Conservation (phyloP, 2,329 filamentous ascomycete genomes). For the Knufia fluminis region DNA sequence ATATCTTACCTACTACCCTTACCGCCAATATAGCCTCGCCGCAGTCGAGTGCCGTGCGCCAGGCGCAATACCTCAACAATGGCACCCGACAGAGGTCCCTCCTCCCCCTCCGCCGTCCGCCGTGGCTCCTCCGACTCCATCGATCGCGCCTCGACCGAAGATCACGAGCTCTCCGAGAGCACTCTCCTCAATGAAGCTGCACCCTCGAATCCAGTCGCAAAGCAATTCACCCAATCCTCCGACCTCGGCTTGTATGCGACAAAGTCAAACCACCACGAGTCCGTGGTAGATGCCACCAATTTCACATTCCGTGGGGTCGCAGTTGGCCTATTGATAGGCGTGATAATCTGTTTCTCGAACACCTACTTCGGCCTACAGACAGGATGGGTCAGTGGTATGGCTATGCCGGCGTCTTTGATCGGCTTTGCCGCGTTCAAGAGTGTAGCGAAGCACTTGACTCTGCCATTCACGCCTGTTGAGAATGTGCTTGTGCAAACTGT, state of each 20-base stretch:
- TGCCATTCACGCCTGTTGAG: constrained; percentile 87
- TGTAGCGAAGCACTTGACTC: constrained; percentile 59
- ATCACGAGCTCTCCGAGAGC: constrained; percentile 14
- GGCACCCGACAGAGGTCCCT: constrained; percentile 19
- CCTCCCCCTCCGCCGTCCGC: neutral
- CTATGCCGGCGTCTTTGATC: constrained; percentile 89
- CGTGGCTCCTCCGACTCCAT: constrained; percentile 8
- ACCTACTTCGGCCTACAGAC: constrained; percentile 99
- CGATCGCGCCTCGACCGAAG: no score
- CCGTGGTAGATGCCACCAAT: constrained; percentile 41
- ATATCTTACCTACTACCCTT: neutral
- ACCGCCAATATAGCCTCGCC: neutral
- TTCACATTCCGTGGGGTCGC: constrained; percentile 76
- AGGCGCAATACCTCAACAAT: no score
- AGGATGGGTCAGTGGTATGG: constrained; percentile 78
- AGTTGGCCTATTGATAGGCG: constrained; percentile 73
- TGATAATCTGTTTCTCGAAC: constrained; percentile 91
- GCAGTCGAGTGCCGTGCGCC: no score
- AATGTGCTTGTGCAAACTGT: constrained; percentile 96
- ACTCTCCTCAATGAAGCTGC: constrained; percentile 1
- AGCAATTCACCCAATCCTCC: constrained; percentile 8
- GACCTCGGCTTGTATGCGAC: constrained; percentile 20
- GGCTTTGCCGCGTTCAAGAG: constrained; percentile 90
- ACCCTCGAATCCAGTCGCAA: constrained; percentile 1
- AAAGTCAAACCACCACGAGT: neutral